Evolutionary conservation across 495 filamentous ascomycete genomes (phyloP).

Genomic region (Penicillium verhagenii): DNA sequence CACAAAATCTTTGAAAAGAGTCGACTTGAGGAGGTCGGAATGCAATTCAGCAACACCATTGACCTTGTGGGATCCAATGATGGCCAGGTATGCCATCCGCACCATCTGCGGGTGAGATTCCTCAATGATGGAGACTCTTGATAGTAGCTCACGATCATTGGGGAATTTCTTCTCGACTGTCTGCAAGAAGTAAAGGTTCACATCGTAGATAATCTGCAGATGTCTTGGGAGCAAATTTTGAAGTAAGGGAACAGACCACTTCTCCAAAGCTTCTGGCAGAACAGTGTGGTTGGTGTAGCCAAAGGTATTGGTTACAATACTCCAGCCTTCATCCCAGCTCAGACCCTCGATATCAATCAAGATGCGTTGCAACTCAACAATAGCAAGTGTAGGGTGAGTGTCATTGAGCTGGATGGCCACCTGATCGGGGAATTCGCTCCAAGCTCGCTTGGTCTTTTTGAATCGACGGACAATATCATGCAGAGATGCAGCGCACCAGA

Average conservation of each 20-base stretch:
- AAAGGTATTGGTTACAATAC: constrained; percentile 73
- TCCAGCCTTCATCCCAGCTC: constrained; percentile 93
- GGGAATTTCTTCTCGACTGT: constrained; percentile 86
- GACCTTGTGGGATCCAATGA: constrained; percentile 98
- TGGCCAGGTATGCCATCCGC: constrained; percentile 91
- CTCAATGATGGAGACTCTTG: constrained; percentile 91
- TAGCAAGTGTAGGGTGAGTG: constrained; percentile 93
- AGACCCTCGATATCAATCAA: constrained; percentile 85
- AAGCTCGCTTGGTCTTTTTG: constrained; percentile 91
- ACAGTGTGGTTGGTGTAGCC: constrained; percentile 99
- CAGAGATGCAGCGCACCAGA: constrained; percentile 97
- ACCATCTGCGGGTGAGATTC: constrained; percentile 98
- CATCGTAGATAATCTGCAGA: constrained; percentile 97
- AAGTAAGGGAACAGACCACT: constrained; percentile 93
- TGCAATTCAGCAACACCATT: constrained; percentile 97
- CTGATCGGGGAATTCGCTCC: constrained; percentile 90
- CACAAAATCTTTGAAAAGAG: constrained; percentile 99
- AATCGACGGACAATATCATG: constrained; percentile 95
- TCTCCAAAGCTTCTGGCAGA: constrained; percentile 93
- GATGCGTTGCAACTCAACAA: constrained; percentile 93
- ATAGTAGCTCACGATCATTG: constrained; percentile 79
- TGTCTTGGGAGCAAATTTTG: constrained; percentile 93
- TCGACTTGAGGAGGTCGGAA: constrained; percentile 94
- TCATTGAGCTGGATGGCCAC: constrained; percentile 98
- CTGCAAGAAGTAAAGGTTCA: constrained; percentile 93